Base-by-base conservation (phyloP, 768 basidiomycete genomes). In the Boletus rubescentipes region DNA sequence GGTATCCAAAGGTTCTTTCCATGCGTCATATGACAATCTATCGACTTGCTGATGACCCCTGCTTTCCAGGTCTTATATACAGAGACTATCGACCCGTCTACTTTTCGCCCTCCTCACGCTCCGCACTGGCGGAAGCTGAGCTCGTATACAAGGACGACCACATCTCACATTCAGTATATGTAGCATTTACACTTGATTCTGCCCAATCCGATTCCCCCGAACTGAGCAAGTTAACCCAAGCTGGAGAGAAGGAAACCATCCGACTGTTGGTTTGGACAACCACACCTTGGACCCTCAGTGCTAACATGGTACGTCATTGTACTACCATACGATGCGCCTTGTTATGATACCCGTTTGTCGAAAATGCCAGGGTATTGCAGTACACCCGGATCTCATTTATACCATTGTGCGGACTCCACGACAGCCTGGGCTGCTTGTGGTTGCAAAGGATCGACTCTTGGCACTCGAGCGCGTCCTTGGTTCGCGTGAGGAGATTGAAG, bases 211-310 rank as follows among this genome's bases (percentile, higher is more conserved):
- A 53, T 46, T 43, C 58, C 42, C 50, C 55, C 6, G 32, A 52
- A 23, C 62, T 43, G 31, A 37, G 18, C 38, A 53, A 51, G 44
- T 41, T 59, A 35, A 12, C 79, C 42, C 71, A 67, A 21, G 53
- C 73, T 15, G 53, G 77, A 15, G 48, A 79, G 8, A 59, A 64
- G 2, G 65, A 67, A 59, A 16, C 62, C 45, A 70, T 86, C 11
- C 77, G 79, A 29, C 61, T 97, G 10, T 74, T 93, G 16, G 89
- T 96, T 5, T 99, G 96, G 96, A 98, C 96, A 3, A 98, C 96
- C 4, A 98, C 96, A 0, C 91, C 96, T 1, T 99, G 96, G 96
- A 98, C 93, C 5, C 73, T 98, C 43, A 93, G 91, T 6, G 91
- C 93, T 2, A 98, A 99, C 65, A 93, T 94, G 89, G 94, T 93